These are phyloP conservation scores for Fusarium tanahbumbuense DNA, from an alignment of 2,329 filamentous ascomycete genomes.

Conservation along the genomic window DNA sequence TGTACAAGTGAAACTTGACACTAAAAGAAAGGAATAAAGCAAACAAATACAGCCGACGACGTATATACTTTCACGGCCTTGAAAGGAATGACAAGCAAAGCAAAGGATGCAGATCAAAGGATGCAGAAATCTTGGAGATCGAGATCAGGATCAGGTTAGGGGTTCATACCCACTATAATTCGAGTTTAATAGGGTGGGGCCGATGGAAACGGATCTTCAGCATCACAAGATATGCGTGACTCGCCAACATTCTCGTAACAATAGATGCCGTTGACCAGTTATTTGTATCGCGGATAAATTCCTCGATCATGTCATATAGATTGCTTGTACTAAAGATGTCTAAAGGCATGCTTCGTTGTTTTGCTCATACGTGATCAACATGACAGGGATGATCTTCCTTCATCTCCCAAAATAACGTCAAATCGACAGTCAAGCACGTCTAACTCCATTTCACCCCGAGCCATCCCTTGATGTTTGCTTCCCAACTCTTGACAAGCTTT, in stretches of 20 bases:
- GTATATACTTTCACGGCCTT: slow-evolving; percentile 14
- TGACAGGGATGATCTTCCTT: not conserved
- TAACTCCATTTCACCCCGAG: slow-evolving; percentile 51
- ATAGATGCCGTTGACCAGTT: not conserved
- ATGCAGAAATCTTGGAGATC: slow-evolving; percentile 34
- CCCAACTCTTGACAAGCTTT: slow-evolving; percentile 51
- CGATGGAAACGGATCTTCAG: not conserved
- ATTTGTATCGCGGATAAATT: not conserved
- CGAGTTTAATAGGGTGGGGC: not conserved
- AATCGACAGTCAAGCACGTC: too few species aligned
- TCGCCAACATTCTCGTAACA: not conserved
- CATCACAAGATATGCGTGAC: not conserved
- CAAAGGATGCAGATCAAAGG: slow-evolving; percentile 18
- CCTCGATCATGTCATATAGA: not conserved
- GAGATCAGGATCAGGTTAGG: slow-evolving; percentile 22
- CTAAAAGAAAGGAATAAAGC: not conserved
- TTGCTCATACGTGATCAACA: not conserved
- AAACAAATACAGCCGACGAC: not conserved
- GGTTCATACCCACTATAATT: slow-evolving; percentile 13
- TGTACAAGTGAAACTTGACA: not conserved
- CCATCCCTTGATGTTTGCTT: slow-evolving; percentile 52
- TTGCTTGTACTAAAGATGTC: not conserved
- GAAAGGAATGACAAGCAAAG: slow-evolving; percentile 11
- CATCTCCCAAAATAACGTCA: not conserved
- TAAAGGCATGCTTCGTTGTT: not conserved